phyloP scores from a whole-genome alignment of 768 basidiomycete species.

The Calocybe cyanea region DNA sequence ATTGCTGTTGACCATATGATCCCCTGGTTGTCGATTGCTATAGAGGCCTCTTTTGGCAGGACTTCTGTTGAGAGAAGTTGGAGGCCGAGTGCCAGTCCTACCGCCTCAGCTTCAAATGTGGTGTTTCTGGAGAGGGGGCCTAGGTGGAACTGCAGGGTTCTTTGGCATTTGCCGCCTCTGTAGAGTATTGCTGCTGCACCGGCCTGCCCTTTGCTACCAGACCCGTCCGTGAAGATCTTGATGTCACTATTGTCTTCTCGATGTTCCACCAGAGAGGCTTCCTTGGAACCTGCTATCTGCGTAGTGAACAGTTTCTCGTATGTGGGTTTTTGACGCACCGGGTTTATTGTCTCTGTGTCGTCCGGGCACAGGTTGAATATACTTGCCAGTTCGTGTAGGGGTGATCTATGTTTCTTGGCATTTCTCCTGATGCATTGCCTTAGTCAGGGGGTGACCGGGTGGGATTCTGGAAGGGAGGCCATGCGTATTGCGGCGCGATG shows the following conservation, averaged over 20 bases:
- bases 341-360: no score
- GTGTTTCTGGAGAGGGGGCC: conserved; percentile 12
- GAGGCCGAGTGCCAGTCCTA: conserved; percentile 10
- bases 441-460: conserved; percentile 11
- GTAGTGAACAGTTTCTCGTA: conserved; percentile 1
- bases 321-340: no score
- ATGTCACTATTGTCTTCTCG: not conserved
- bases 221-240: conserved; percentile 14
- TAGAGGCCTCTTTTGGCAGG: not conserved
- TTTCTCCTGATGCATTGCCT: not conserved
- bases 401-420: conserved; percentile 7
- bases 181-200: conserved; percentile 14
- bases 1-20: conserved; percentile 1
- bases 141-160: conserved; percentile 10
- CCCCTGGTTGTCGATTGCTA: not conserved
- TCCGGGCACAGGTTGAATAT: not conserved
- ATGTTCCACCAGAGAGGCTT: conserved; percentile 2
- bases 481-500: conserved; percentile 6
- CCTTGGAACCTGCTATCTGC: conserved; percentile 1
- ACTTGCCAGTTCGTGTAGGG: conserved; percentile 9
- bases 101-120: conserved; percentile 14
- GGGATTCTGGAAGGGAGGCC: conserved; percentile 2
- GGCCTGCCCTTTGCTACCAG: conserved; percentile 5
- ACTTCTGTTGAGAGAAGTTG: conserved; percentile 6
- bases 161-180: not conserved